Evolutionary conservation across 805 yeast species (phyloP).

Genomic region (Metschnikowia reukaufii): DNA sequence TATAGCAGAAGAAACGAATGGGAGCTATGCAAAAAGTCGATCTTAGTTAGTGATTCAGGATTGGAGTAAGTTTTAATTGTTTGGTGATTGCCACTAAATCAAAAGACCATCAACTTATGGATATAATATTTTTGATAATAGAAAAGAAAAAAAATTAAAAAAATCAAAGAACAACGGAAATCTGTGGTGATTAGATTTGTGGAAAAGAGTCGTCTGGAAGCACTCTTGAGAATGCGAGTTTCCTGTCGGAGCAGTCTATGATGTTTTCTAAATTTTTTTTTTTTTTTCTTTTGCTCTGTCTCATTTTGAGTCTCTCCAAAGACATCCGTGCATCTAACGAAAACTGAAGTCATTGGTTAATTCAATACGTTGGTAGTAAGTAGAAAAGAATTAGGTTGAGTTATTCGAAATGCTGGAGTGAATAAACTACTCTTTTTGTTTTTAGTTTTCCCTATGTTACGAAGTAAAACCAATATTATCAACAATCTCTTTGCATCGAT

Average conservation of each 20-base stretch:
- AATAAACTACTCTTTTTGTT: too few species aligned
- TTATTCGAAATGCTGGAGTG: too few species aligned
- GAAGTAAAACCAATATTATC: too few species aligned
- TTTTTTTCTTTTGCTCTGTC: neutral
- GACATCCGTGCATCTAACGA: conserved; percentile 1
- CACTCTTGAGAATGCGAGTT: neutral
- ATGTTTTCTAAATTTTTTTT: neutral
- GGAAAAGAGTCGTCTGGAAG: neutral
- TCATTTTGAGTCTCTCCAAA: neutral
- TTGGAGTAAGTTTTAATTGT: neutral
- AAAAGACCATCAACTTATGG: neutral
- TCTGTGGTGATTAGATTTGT: neutral
- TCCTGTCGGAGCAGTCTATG: neutral
- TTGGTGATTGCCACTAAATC: neutral
- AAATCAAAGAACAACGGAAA: neutral
- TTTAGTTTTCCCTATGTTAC: too few species aligned
- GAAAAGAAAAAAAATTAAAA: neutral
- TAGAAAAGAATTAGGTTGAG: too few species aligned
- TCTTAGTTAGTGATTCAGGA: neutral
- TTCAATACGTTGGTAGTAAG: too few species aligned
- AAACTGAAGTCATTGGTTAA: neutral
- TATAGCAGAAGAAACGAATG: neutral
- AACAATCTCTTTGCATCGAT: too few species aligned
- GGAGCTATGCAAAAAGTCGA: neutral
- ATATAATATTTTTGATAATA: too few species aligned